Percentiles rank a stretch among this genome's conserved stretches.
Evolutionary conservation across 192 early-diverging fungal genomes (phyloP).

Genomic region (Backusella mclennaniae): DNA sequence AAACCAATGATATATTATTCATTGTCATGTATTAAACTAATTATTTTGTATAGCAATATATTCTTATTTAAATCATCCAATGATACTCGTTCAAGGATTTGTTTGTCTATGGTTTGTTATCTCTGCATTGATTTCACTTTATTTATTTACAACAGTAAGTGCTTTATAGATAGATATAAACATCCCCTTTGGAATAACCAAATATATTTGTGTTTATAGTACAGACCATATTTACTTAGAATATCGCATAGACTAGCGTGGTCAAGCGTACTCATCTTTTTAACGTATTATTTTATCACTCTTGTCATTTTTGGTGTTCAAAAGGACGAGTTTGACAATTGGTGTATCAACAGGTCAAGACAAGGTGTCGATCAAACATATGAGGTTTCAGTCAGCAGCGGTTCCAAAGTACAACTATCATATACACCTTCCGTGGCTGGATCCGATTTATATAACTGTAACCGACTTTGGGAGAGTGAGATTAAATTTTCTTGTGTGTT

Average conservation of each 20-base stretch:
- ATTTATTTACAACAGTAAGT: slow-evolving; percentile 25
- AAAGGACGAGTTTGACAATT: slow-evolving; percentile 12
- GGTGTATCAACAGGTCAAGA: slow-evolving; percentile 28
- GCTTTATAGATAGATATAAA: background rate
- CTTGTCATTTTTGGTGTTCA: slow-evolving; percentile 32
- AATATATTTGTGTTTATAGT: slow-evolving; percentile 9
- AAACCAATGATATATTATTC: background rate
- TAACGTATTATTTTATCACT: slow-evolving; percentile 27
- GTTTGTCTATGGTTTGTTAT: slow-evolving; percentile 29
- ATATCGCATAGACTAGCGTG: slow-evolving; percentile 15
- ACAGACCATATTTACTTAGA: slow-evolving; percentile 11
- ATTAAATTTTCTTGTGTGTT: slow-evolving; percentile 31
- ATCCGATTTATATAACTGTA: slow-evolving; percentile 32
- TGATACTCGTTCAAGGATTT: slow-evolving; percentile 22
- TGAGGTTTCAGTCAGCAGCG: background rate
- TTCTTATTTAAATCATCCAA: slow-evolving; percentile 28
- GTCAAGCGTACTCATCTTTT: slow-evolving; percentile 19
- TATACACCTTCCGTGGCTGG: background rate
- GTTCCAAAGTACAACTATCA: slow-evolving; percentile 3
- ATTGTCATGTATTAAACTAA: background rate
- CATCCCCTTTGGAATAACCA: background rate
- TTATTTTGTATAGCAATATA: slow-evolving; percentile 27
- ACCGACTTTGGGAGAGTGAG: slow-evolving; percentile 32
- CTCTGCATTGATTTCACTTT: slow-evolving; percentile 14
- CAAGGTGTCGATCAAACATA: background rate